Evolutionary conservation across 192 early-diverging fungal genomes (phyloP), one percentile per base, ranked within the genome.

Genomic region (Gryganskiella cystojenkinii): DNA sequence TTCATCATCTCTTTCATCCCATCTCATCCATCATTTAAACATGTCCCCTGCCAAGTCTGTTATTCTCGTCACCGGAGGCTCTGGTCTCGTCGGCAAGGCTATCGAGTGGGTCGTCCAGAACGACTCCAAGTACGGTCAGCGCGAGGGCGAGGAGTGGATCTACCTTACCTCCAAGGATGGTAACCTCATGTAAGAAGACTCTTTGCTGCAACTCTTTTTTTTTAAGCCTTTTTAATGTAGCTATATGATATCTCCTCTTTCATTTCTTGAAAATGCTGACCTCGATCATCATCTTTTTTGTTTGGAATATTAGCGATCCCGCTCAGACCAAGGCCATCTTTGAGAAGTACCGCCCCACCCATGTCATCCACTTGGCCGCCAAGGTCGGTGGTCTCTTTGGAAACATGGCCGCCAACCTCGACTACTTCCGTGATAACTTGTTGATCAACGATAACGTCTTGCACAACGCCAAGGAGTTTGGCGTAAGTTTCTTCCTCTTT

Each of bases 391-490:
- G 93, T 61, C 80, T 94, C 55, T 94, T 92, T 73, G 88, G 88
- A 46, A 94, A 94, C 84, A 93, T 94, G 90, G 86, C 87, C 44
- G 89, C 87, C 68, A 92, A 94, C 79, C 82, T 89, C 22, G 91
- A 94, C 52, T 93, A 94, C 69, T 88, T 91, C 55, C 81, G 88
- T 46, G 88, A 92, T 56, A 94, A 94, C 81, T 81, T 88, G 83
- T 76, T 90, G 49, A 94, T 94, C 66, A 94, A 93, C 70, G 92
- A 94, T 50, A 93, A 94, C 64, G 83, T 94, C 28, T 58, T 94
- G 34, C 82, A 87, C 49, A 74, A 79, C 22, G 82, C 89, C 14
- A 86, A 91, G 67, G 80, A 83, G 67, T 82, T 73, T 78, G 85
- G 86, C 22, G 90, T 91, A 73, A 72, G 73, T 64, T 44, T 19